Base-by-base conservation (phyloP, 345 rosid species). In the Arabidopsis arenosa region DNA sequence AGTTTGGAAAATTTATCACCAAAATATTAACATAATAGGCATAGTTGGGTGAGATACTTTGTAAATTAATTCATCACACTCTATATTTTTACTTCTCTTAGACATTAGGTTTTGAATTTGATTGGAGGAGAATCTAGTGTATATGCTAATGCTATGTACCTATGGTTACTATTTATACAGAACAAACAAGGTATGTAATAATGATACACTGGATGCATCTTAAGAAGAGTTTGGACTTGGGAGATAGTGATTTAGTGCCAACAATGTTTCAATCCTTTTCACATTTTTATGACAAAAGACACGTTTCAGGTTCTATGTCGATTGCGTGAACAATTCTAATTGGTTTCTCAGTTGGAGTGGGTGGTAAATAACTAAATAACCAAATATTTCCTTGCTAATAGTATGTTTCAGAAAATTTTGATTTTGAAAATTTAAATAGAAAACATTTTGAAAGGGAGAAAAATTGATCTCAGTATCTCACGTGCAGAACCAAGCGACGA, bases 401-500 rank as follows among this genome's bases (percentile, higher is more conserved):
- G 10, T 33, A 32, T 5, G 68, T 23, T 14, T 13, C 47, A 35
- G 48, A 1, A 35, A 48, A 35, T 14, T 23, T 4, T 13, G 21
- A 26, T 26, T 49, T 70, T 18, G 6, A 52, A 26, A 37, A 9
- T 18, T 14, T 6, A 6, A 30, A 57, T 14, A 35, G 39, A 36
- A 23, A 64, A 30, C 68, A 64, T 36, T 45, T 32, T 23, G 26
- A 67, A 21, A 52, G 48, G 8, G 39, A 0, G 8, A 13, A 13
- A n/a, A 61, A 23, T 23, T 23, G 26, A 23, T 23, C 26, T 23
- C 26, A 76, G 54, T 57, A 39, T 4, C 37, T 63, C 72, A 77
- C 76, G 80, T 77, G 72, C 75, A 64, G 45, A 36, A 63, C 61
- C 58, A 76, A 70, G 32, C 75, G 35, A 41, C 55, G 56, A 43